A percentile compares a stretch with the other conserved stretches of the same genome.
Conservation (phyloP, 2,329 filamentous ascomycete species). For the Aspergillus awamori region DNA sequence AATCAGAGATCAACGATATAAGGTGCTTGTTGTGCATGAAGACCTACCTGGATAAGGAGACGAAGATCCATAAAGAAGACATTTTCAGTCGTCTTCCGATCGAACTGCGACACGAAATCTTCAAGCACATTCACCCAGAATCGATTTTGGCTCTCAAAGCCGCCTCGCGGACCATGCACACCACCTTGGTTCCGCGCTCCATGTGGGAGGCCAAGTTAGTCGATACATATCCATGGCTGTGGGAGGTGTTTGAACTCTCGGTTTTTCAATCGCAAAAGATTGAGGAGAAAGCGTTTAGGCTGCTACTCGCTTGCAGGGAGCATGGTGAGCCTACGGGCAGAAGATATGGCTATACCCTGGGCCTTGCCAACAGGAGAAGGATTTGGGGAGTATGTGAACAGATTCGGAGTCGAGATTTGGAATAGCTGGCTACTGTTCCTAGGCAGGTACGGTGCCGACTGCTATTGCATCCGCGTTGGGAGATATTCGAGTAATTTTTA, state of each 20-base stretch:
- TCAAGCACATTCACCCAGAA: not conserved
- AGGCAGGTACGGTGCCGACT: too few species aligned
- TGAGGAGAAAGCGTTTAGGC: not conserved
- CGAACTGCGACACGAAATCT: not conserved
- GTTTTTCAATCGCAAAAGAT: conserved; percentile 3
- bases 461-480: too few species aligned
- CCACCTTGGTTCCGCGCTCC: not conserved
- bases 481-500: too few species aligned
- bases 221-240: conserved; percentile 7
- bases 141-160: conserved; percentile 5
- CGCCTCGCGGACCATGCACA: not conserved
- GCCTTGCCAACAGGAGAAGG: conserved; percentile 8
- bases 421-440: not conserved
- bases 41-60: not conserved
- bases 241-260: not conserved
- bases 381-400: conserved; percentile 12
- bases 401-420: conserved; percentile 6
- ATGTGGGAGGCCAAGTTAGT: conserved; percentile 5
- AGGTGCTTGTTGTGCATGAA: not conserved
- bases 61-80: not conserved
- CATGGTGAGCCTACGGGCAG: not conserved
- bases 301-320: not conserved
- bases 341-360: conserved; percentile 3
- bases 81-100: conserved; percentile 2
- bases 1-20: not conserved